phyloP scores from a whole-genome alignment of 2,329 filamentous ascomycete genomes.

The Penicillium sp. region DNA sequence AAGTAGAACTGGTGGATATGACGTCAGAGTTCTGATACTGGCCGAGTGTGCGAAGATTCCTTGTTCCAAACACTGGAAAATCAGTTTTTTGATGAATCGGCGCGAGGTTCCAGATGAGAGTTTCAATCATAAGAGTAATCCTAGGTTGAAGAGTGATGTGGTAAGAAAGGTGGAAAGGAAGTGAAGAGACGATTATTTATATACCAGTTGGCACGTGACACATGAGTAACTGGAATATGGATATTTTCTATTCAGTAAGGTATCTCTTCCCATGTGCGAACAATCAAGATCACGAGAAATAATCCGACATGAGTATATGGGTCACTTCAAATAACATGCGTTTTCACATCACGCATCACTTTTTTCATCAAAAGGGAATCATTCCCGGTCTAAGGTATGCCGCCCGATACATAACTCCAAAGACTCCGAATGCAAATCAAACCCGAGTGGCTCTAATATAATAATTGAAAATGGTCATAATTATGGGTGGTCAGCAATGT shows the following conservation, averaged over 20 bases:
- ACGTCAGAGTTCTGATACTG: constrained; percentile 2
- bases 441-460: constrained; percentile 1
- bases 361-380: constrained; percentile 5
- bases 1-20: constrained; percentile 1
- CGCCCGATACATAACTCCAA: constrained; percentile 20
- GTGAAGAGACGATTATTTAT: not conserved
- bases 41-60: not conserved
- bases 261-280: not conserved
- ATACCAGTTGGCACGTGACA: no score
- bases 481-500: constrained; percentile 50
- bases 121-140: no score
- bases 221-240: no score
- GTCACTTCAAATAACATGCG: not conserved
- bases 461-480: constrained; percentile 13
- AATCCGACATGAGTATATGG: not conserved
- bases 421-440: constrained; percentile 24
- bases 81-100: not conserved
- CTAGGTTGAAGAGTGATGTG: not conserved
- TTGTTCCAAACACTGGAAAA: no score
- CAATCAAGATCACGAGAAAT: not conserved
- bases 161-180: not conserved
- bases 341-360: not conserved
- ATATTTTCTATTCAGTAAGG: not conserved
- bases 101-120: not conserved
- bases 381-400: constrained; percentile 19